phyloP scores from a whole-genome alignment of 371 early-diverging fungal species.

The Mucor sp. region DNA sequence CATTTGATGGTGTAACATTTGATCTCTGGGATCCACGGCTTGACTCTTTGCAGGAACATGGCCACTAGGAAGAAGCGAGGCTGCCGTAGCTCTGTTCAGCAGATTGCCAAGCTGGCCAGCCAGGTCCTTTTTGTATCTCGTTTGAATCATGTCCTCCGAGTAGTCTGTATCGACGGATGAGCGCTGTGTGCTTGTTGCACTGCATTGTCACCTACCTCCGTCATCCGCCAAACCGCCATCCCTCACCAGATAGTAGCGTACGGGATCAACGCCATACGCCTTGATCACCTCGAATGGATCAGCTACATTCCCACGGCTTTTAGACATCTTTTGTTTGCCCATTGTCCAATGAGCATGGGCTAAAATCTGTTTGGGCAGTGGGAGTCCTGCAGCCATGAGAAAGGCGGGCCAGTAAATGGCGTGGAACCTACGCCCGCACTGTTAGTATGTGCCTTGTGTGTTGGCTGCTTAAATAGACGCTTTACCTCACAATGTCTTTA shows the following conservation, averaged over 20 bases:
- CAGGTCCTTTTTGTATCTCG: conserved; percentile 78
- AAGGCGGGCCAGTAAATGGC: conserved; percentile 97
- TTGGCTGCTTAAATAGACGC: no score
- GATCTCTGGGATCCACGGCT: conserved; percentile 35
- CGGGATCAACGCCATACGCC: conserved; percentile 80
- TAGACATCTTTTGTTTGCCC: conserved; percentile 90
- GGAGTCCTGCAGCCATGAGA: conserved; percentile 84
- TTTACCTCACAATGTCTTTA: conserved; percentile 90
- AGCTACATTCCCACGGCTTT: conserved; percentile 88
- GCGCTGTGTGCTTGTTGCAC: no score
- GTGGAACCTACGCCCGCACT: conserved; percentile 74
- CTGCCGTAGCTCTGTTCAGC: conserved; percentile 64
- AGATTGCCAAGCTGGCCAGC: conserved; percentile 91
- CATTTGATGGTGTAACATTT: conserved; percentile 39
- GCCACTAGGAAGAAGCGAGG: conserved; percentile 57
- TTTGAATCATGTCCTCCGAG: conserved; percentile 63
- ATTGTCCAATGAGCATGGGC: conserved; percentile 96
- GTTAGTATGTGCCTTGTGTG: no score
- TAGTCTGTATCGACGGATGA: no score
- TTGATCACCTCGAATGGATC: conserved; percentile 78
- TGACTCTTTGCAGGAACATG: conserved; percentile 43
- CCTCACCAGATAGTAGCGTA: conserved; percentile 89
- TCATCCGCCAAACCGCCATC: conserved; percentile 90
- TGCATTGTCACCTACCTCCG: conserved; percentile 54
- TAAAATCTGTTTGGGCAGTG: conserved; percentile 77